A percentile compares a stretch with the other conserved stretches of the same genome.
Evolutionary conservation across 495 filamentous ascomycete genomes (phyloP).

Genomic region (Zalerion maritima): DNA sequence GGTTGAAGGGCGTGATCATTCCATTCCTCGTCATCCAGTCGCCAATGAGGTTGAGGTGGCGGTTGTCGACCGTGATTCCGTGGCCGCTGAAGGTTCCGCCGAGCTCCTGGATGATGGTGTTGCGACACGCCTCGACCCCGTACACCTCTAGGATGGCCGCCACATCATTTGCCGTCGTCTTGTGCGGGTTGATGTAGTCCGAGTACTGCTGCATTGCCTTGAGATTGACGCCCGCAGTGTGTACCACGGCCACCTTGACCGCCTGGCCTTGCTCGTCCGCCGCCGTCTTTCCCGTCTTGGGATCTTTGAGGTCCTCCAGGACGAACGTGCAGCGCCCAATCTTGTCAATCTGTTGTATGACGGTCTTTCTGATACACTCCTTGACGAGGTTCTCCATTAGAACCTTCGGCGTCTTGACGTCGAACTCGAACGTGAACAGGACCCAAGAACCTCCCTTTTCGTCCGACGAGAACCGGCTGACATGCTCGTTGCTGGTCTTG

Average conservation of each 20-base stretch:
- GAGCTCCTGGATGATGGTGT: conserved; percentile 76
- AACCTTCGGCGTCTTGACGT: conserved; percentile 68
- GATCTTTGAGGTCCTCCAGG: conserved; percentile 42
- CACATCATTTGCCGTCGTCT: conserved; percentile 84
- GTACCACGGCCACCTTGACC: conserved; percentile 43
- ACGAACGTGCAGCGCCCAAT: conserved; percentile 59
- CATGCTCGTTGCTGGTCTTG: conserved; percentile 45
- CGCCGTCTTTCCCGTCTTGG: conserved; percentile 26
- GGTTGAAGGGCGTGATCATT: conserved; percentile 77
- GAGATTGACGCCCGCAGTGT: conserved; percentile 78
- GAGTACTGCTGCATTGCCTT: conserved; percentile 77
- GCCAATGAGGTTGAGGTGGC: conserved; percentile 89
- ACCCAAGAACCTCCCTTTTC: conserved; percentile 56
- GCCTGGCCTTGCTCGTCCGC: no score
- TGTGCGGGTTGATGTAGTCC: conserved; percentile 74
- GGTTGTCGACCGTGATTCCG: conserved; percentile 82
- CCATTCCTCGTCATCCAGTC: conserved; percentile 92
- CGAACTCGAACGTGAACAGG: conserved; percentile 72
- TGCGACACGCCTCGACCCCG: conserved; percentile 84
- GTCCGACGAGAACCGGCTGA: conserved; percentile 70
- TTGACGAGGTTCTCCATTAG: conserved; percentile 86
- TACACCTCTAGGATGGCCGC: conserved; percentile 68
- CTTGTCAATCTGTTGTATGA: conserved; percentile 74
- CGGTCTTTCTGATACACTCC: conserved; percentile 51
- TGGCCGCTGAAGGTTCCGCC: conserved; percentile 76